Evolutionary conservation across 257 asterid species (phyloP).

Genomic region (Solanum dulcamara): DNA sequence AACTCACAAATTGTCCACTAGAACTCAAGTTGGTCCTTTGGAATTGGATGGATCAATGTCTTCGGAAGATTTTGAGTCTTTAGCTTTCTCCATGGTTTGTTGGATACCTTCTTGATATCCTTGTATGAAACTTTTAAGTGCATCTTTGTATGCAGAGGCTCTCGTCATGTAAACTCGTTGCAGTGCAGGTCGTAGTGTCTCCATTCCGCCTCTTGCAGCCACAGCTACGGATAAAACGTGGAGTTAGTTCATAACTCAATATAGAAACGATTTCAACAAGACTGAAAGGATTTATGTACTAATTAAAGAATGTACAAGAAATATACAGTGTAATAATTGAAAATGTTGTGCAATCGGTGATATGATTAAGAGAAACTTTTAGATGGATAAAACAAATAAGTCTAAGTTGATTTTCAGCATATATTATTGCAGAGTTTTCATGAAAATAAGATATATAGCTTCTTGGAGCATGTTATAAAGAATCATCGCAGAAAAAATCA

Average conservation of each 20-base stretch:
- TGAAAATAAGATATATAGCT: background rate
- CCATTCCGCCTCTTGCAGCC: slow-evolving; percentile 96
- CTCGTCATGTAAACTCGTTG: slow-evolving; percentile 91
- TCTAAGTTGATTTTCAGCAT: background rate
- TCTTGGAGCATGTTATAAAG: background rate
- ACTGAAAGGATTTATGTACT: background rate
- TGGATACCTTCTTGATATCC: slow-evolving; percentile 95
- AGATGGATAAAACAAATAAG: background rate
- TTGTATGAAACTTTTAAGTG: slow-evolving; percentile 70
- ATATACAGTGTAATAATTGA: background rate
- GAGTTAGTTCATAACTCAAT: background rate
- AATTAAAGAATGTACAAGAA: background rate
- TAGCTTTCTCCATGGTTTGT: slow-evolving; percentile 60
- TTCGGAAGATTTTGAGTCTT: slow-evolving; percentile 26
- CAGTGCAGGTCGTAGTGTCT: slow-evolving; percentile 71
- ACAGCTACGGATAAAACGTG: slow-evolving; percentile 26
- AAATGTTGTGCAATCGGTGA: background rate
- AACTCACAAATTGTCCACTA: slow-evolving; percentile 1
- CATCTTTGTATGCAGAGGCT: slow-evolving; percentile 86
- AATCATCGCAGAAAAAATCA: background rate
- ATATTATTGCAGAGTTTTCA: background rate
- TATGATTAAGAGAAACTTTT: background rate
- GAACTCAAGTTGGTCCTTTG: slow-evolving; percentile 9
- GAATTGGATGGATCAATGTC: slow-evolving; percentile 16
- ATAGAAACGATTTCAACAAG: background rate